phyloP scores from a whole-genome alignment of 2,329 filamentous ascomycete species.

The Penicillium crustosum region DNA sequence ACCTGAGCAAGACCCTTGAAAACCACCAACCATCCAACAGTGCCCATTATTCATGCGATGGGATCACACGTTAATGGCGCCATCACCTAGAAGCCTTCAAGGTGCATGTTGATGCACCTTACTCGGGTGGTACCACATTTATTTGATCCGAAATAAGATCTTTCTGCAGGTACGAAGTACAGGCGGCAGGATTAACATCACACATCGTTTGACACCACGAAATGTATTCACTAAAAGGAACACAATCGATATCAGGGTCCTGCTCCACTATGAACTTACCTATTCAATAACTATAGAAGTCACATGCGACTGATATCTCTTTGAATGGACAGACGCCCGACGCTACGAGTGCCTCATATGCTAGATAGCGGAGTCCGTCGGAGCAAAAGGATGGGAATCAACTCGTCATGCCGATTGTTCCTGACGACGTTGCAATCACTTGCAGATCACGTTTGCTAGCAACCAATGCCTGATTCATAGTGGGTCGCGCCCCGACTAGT shows the following conservation, averaged over 20 bases:
- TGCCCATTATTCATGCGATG: background rate
- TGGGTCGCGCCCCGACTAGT: background rate
- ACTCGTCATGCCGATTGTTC: constrained; percentile 18
- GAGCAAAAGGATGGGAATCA: background rate
- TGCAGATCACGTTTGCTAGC: background rate
- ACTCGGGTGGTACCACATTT: background rate
- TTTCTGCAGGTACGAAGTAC: background rate
- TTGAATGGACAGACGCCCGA: background rate
- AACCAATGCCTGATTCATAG: constrained; percentile 6
- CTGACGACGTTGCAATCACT: constrained; percentile 18
- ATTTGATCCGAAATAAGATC: background rate
- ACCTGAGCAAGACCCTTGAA: background rate
- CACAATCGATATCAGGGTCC: background rate
- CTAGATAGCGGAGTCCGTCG: constrained; percentile 4
- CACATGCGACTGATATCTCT: too few species aligned
- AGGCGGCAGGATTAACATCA: background rate
- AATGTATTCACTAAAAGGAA: background rate
- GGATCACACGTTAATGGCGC: background rate
- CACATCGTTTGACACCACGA: background rate
- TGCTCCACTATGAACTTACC: background rate
- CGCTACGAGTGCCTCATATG: background rate
- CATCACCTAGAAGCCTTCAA: background rate
- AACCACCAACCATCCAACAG: background rate
- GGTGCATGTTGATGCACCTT: background rate
- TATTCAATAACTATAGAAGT: background rate